Evolutionary conservation across 768 basidiomycete species (phyloP).

Genomic region (Trametes cinnabarina): DNA sequence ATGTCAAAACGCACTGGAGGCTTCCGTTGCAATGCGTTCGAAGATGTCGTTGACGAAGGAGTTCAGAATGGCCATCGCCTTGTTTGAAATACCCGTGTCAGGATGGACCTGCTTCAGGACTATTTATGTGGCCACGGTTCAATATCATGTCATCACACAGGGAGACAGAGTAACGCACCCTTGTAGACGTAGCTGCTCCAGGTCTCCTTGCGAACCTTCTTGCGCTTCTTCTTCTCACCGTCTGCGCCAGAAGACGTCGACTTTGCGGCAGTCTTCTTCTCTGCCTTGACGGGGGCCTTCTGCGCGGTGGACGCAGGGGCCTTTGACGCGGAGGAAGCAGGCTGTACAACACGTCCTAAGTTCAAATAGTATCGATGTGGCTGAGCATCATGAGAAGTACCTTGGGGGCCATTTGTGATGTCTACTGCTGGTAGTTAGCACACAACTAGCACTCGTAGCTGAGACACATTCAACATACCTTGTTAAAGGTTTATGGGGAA

Average conservation of each 20-base stretch:
- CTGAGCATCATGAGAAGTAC: conserved; percentile 16
- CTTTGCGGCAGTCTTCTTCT: conserved; percentile 62
- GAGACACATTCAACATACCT: conserved; percentile 7
- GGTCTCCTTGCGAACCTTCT: conserved; percentile 78
- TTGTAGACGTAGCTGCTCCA: conserved; percentile 87
- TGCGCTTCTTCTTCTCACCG: conserved; percentile 75
- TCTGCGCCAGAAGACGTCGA: conserved; percentile 47
- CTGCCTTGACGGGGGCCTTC: conserved; percentile 39
- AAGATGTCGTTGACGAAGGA: conserved; percentile 86
- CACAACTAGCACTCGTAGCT: neutral
- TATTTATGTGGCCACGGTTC: too few relatives aligned
- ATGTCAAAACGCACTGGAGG: conserved; percentile 55
- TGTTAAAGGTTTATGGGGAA: conserved; percentile 5
- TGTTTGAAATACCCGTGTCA: conserved; percentile 91
- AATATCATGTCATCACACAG: neutral
- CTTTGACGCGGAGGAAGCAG: conserved; percentile 56
- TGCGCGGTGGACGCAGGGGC: conserved; percentile 48
- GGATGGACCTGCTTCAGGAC: conserved; percentile 92
- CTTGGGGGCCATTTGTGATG: conserved; percentile 29
- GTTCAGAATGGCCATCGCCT: conserved; percentile 81
- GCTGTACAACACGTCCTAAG: conserved; percentile 23
- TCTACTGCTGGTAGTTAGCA: conserved; percentile 6
- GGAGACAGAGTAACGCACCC: conserved; percentile 42
- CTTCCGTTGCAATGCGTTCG: conserved; percentile 74
- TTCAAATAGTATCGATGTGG: neutral